Conservation (phyloP, 345 rosid species). For the Ricinus communis region DNA sequence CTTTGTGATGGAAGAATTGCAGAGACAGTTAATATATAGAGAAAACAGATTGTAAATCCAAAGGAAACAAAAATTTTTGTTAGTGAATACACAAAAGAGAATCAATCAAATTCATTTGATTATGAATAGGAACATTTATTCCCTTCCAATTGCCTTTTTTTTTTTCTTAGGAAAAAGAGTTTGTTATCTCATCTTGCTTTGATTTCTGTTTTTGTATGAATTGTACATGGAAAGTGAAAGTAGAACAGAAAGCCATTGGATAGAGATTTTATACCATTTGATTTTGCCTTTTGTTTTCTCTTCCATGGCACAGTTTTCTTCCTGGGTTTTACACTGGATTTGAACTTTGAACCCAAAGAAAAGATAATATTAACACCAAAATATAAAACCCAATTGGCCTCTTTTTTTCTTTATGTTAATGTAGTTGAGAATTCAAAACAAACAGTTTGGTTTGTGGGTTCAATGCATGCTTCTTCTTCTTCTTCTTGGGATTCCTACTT, state of each 20-base stretch:
- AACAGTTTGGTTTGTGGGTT: background rate
- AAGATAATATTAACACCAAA: no score
- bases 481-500: background rate
- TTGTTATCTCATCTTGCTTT: background rate
- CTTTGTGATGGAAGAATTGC: background rate
- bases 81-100: slow-evolving; percentile 27
- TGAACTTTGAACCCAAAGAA: no score
- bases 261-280: background rate
- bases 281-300: background rate
- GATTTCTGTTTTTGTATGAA: background rate
- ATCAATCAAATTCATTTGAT: slow-evolving; percentile 24
- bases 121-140: background rate
- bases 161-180: background rate
- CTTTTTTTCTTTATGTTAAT: background rate
- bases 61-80: slow-evolving; percentile 40
- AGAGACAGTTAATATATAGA: background rate
- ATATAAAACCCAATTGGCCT: no score
- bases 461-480: background rate
- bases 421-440: background rate
- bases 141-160: background rate
- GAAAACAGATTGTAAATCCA: slow-evolving; percentile 41
- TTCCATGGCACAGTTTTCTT: background rate
- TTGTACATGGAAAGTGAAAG: background rate
- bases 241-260: background rate
- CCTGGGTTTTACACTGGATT: no score